phyloP scores from a whole-genome alignment of 176 grass and related monocot genomes.

The Avena eriantha region DNA sequence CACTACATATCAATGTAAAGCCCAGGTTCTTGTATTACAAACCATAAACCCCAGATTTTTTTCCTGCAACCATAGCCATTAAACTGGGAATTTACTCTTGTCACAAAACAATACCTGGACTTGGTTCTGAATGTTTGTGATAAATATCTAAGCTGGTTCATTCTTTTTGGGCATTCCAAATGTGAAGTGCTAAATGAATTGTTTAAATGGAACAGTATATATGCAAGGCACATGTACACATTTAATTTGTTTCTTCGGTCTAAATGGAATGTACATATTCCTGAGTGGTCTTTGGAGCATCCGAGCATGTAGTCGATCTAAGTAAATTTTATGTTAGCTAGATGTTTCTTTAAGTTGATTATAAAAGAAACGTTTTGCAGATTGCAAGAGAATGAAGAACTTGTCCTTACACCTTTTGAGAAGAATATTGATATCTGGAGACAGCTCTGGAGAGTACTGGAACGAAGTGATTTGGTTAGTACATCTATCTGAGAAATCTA shows the following conservation, averaged over 20 bases:
- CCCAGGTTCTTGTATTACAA: neutral
- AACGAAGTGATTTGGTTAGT: constrained; percentile 89
- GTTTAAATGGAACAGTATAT: neutral
- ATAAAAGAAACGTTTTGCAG: constrained; percentile 11
- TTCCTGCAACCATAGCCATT: neutral
- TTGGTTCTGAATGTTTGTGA: neutral
- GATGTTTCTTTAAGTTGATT: neutral
- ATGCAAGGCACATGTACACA: neutral
- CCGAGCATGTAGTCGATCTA: neutral
- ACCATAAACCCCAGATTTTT: neutral
- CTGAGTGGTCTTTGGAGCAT: neutral
- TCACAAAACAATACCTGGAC: constrained; percentile 1
- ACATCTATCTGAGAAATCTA: constrained; percentile 23
- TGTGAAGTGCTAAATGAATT: constrained; percentile 6
- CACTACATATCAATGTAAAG: neutral
- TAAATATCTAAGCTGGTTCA: neutral
- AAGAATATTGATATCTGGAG: constrained; percentile 99
- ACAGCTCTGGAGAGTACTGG: constrained; percentile 96
- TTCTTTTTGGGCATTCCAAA: constrained; percentile 14
- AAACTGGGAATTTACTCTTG: neutral
- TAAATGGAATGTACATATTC: constrained; percentile 4
- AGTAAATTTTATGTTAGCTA: neutral
- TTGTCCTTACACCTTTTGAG: constrained; percentile 93
- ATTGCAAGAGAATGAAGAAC: constrained; percentile 88
- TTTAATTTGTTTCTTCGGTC: neutral